Conservation (phyloP, 441 rosid genomes). For the Gossypium trilobum region DNA sequence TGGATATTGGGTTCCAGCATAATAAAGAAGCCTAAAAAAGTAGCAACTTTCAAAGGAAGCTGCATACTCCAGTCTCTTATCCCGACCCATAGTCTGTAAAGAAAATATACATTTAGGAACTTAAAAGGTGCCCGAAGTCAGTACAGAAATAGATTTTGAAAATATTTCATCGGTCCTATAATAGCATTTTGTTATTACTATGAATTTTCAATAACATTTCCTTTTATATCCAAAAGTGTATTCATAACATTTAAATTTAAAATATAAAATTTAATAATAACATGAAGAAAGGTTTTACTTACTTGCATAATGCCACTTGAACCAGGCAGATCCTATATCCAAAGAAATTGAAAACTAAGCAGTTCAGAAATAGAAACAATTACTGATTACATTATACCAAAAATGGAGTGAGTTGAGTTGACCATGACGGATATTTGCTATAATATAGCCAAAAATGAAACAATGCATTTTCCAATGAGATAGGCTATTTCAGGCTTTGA, state of each 20-base stretch:
- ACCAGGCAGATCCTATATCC: slow-evolving; percentile 71
- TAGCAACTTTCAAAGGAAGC: slow-evolving; percentile 79
- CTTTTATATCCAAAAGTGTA: neutral
- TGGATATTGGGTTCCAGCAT: slow-evolving; percentile 85
- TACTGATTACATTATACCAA: neutral
- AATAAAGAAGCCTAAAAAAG: slow-evolving; percentile 80
- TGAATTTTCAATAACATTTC: neutral
- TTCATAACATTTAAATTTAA: neutral
- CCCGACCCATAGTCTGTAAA: slow-evolving; percentile 83
- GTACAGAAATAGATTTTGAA: neutral
- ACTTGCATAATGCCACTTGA: slow-evolving; percentile 98
- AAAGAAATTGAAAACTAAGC: slow-evolving; percentile 15
- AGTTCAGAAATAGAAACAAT: slow-evolving; percentile 2
- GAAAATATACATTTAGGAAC: slow-evolving; percentile 13
- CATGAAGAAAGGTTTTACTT: slow-evolving; percentile 26
- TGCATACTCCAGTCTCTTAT: slow-evolving; percentile 79
- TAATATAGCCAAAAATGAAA: neutral
- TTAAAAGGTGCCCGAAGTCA: neutral
- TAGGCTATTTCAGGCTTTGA: neutral
- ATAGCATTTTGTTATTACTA: neutral
- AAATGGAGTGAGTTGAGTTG: neutral
- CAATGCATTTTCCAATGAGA: neutral
- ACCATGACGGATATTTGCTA: neutral
- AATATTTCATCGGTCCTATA: neutral
- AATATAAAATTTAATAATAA: neutral